phyloP scores from a whole-genome alignment of 352 stramenopile species.

The Aphanomyces euteiches region DNA sequence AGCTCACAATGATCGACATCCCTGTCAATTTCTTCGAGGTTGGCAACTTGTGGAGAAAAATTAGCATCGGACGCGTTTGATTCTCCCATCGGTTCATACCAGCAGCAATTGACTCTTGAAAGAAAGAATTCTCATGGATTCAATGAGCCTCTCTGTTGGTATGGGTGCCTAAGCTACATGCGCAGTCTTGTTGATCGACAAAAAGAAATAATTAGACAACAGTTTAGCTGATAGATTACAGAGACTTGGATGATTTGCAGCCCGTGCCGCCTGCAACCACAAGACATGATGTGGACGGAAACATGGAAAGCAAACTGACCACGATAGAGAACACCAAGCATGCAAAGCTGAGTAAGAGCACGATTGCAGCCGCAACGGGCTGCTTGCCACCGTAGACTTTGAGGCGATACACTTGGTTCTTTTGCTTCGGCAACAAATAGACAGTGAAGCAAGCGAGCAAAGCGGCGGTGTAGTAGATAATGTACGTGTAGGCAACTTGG shows the following conservation, averaged over 20 bases:
- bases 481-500: slow-evolving; percentile 42
- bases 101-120: too few relatives aligned
- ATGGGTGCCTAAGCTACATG: too few relatives aligned
- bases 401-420: slow-evolving; percentile 44
- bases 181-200: too few relatives aligned
- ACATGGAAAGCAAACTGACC: slow-evolving; percentile 58
- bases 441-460: slow-evolving; percentile 51
- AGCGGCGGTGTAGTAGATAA: slow-evolving; percentile 47
- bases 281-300: slow-evolving; percentile 49
- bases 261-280: slow-evolving; percentile 52
- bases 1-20: too few relatives aligned
- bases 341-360: slow-evolving; percentile 40
- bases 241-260: slow-evolving; percentile 29
- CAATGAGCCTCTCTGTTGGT: too few relatives aligned
- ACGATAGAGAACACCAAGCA: slow-evolving; percentile 53
- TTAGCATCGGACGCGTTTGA: too few relatives aligned
- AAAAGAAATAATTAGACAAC: not conserved
- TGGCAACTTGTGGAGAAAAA: too few relatives aligned
- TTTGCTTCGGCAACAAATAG: slow-evolving; percentile 54
- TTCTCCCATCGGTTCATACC: too few relatives aligned
- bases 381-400: slow-evolving; percentile 48
- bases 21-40: too few relatives aligned
- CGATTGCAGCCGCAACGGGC: slow-evolving; percentile 35
- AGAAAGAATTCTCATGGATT: too few relatives aligned
- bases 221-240: not conserved